These are phyloP conservation scores for Mycothermus thermophilus DNA, from an alignment of 495 filamentous ascomycete genomes.

Conservation along the genomic window DNA sequence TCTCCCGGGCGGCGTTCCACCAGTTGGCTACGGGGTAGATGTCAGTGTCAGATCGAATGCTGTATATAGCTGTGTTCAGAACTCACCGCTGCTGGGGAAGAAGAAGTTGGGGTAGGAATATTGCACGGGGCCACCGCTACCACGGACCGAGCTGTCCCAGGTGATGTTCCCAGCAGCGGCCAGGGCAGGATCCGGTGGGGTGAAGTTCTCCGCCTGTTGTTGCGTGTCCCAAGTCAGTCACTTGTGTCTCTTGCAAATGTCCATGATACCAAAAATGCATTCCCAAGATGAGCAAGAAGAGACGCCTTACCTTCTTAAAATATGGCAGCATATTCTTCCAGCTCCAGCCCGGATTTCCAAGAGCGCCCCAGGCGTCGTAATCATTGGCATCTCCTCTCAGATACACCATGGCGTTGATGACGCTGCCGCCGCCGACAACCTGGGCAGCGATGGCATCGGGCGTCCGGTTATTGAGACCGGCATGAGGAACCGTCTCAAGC, in stretches of 20 bases:
- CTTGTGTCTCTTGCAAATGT: too few species aligned
- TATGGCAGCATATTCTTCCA: constrained; percentile 49
- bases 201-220: constrained; percentile 19
- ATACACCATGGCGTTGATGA: constrained; percentile 32
- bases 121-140: constrained; percentile 25
- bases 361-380: constrained; percentile 43
- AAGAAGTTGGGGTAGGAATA: constrained; percentile 29
- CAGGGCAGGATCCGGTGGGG: constrained; percentile 9
- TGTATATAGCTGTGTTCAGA: not conserved
- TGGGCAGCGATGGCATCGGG: constrained; percentile 13
- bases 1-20: constrained; percentile 18
- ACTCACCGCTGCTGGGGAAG: constrained; percentile 17
- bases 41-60: not conserved
- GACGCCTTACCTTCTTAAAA: constrained; percentile 33
- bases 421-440: constrained; percentile 30
- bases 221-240: too few species aligned
- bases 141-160: constrained; percentile 25
- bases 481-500: constrained; percentile 11
- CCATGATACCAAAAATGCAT: too few species aligned
- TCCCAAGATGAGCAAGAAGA: not conserved
- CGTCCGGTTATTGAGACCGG: constrained; percentile 14
- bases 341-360: constrained; percentile 50
- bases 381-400: constrained; percentile 31
- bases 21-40: constrained; percentile 11
- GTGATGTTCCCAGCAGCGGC: constrained; percentile 23